Evolutionary conservation across 805 yeast species (phyloP), one percentile per base, ranked within the genome.

Genomic region (Pichia thaimueangensis): DNA sequence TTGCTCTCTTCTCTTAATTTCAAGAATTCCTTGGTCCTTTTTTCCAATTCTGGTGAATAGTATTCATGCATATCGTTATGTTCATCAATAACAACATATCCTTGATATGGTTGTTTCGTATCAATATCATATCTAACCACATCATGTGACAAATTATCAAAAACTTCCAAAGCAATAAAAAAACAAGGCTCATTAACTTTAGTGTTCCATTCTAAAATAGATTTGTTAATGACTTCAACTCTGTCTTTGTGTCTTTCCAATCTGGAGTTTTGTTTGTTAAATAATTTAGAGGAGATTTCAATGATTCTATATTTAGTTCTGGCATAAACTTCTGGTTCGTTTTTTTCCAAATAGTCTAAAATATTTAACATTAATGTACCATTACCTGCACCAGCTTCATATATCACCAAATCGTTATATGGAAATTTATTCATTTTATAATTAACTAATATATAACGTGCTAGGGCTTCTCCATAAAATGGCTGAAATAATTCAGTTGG

Each of bases 381-480:
- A 54, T 86, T 86, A 51, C 95, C 95, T 17, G 88, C 95, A 45
- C 95, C 96, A 70, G 85, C 76, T 62, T 87, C 96, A 61, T 86
- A 87, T 21, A 86, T 83, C 6, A 77, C 71, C 36, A 91, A 65
- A 55, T 85, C 88, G 32, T 73, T 69, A 54, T 80, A 80, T 1
- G 89, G 91, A 52, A 77, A 82, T 32, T 73, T 64, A 48, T 80
- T 80, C 51, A 79, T 63, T 59, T 80, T 78, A 57, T 82, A 84
- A 57, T 84, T 81, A 8, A 78, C 80, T 42, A 86, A 62, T 16
- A 89, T 63, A 62, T 86, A 84, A 42, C 89, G 67, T 0, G 96
- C 96, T 43, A 91, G 64, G 0, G 94, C 87, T 58, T 84, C 85
- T 12, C 95, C 95, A 54, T 87, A 86, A 52, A 69, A 80, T 0